Evolutionary conservation across 2,329 filamentous ascomycete species (phyloP), one percentile per base, ranked within the genome.

Genomic region (Fusarium hainanense): DNA sequence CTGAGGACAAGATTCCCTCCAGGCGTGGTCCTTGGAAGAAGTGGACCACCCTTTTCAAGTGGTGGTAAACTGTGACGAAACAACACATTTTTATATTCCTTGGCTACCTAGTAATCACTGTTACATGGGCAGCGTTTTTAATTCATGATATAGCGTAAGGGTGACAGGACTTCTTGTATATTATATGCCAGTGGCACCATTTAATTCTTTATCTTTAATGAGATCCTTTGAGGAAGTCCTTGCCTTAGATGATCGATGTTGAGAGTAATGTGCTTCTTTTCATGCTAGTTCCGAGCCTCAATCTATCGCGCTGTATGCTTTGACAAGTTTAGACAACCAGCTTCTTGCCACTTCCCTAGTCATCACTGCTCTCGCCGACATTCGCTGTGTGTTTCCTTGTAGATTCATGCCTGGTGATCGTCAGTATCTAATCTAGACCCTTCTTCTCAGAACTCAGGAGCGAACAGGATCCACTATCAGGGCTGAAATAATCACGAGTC

Each of bases 1-100:
- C 74, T 1, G 65, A 56, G 25, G 32, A 64, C 55, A 69, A 71
- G 58, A 76, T 76, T 23, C 74, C 74, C n/a, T 54, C 68, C 3
- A 37, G 32, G 18, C 68, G 71, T 7, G 57, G 54, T 4, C 49
- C 67, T 8, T 74, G 62, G 60, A 58, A 71, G 42, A 63, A 55
- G 20, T 67, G 63, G 63, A 37, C n/a, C 14, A 50, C 21, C 8
- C 2, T 32, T 20, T 66, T 61, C 34, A 69, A 69, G n/a, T 69
- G 66, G 61, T 69, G 66, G 66, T 69, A 66, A 49, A 47, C 18
- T 7, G n/a, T n/a, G 20, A 18, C n/a, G 18, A 21, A 23, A 18
- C 30, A 32, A 13, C 30, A 20, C n/a, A 25, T 50, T 25, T 25
- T 30, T 1, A 16, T 34, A 9, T 21, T n/a, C 10, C 32, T 30